phyloP scores from a whole-genome alignment of 2,329 filamentous ascomycete species.

The Beauveria medogensis region DNA sequence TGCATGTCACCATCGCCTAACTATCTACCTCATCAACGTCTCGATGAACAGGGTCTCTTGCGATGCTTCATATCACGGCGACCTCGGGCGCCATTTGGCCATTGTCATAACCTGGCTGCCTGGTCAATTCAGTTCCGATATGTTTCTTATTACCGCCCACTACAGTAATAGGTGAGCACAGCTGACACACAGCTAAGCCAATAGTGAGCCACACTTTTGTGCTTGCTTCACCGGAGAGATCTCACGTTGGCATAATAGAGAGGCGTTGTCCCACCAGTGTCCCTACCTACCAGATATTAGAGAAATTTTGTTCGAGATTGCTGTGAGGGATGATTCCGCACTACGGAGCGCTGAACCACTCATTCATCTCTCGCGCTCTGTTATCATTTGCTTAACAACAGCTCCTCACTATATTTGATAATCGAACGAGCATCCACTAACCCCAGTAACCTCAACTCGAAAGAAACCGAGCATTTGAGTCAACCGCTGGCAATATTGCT shows the following conservation, averaged over 20 bases:
- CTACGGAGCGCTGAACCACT: neutral
- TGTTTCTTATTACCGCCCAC: neutral
- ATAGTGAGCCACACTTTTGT: neutral
- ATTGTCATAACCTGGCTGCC: neutral
- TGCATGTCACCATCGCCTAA: too few species aligned
- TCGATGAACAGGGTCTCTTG: too few species aligned
- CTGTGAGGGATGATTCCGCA: too few species aligned
- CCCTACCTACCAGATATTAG: neutral
- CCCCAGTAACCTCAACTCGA: neutral
- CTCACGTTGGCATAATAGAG: neutral
- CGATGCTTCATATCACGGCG: too few species aligned
- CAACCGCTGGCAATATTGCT: neutral
- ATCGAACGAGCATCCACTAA: neutral
- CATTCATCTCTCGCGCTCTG: neutral
- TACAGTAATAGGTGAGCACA: neutral
- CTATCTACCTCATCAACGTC: too few species aligned
- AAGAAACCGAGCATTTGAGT: neutral
- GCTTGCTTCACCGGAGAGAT: neutral
- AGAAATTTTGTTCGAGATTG: too few species aligned
- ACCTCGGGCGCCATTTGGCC: neutral
- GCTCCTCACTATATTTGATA: neutral
- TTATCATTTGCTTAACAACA: neutral
- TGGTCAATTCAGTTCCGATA: neutral
- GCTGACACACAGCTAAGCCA: constrained; percentile 3
- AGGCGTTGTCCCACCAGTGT: neutral